These are phyloP conservation scores for Stagonosporopsis chrysanthemi DNA, from an alignment of 2,329 filamentous ascomycete species.

Conservation along the genomic window DNA sequence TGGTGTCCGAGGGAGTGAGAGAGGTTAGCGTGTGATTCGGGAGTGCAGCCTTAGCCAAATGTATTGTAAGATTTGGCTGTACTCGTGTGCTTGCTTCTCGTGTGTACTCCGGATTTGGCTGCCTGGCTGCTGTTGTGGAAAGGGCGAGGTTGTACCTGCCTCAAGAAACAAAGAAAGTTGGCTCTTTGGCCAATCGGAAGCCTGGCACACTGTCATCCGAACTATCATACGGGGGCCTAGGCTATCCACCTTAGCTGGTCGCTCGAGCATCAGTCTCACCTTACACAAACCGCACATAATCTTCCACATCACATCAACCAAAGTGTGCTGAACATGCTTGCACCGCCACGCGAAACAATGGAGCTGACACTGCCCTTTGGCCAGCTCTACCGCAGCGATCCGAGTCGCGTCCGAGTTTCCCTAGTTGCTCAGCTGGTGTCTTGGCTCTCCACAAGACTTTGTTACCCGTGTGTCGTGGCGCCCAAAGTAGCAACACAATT, in stretches of 20 bases:
- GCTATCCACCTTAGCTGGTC: slow-evolving; percentile 2
- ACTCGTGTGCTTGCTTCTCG: neutral
- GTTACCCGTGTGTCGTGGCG: slow-evolving; percentile 4
- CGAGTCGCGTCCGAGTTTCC: slow-evolving; percentile 1
- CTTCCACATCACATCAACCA: neutral
- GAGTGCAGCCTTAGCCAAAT: neutral
- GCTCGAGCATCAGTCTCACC: neutral
- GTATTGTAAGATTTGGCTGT: neutral
- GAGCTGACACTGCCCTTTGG: neutral
- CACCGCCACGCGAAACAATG: neutral
- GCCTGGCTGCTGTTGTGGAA: neutral
- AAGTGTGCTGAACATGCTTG: neutral
- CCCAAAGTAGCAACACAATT: neutral
- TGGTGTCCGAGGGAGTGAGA: neutral
- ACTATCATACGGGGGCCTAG: too few species aligned
- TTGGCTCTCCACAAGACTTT: slow-evolving; percentile 17
- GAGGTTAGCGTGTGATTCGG: too few species aligned
- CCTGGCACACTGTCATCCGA: neutral
- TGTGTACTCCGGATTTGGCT: neutral
- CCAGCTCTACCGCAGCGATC: slow-evolving; percentile 1
- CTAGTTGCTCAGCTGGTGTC: slow-evolving; percentile 14
- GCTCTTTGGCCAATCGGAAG: slow-evolving; percentile 1
- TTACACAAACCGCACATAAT: neutral
- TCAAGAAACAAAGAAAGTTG: neutral
- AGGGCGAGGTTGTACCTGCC: slow-evolving; percentile 3